Base-by-base conservation (phyloP, 192 early-diverging fungal species). In the Linnemannia hyalina region DNA sequence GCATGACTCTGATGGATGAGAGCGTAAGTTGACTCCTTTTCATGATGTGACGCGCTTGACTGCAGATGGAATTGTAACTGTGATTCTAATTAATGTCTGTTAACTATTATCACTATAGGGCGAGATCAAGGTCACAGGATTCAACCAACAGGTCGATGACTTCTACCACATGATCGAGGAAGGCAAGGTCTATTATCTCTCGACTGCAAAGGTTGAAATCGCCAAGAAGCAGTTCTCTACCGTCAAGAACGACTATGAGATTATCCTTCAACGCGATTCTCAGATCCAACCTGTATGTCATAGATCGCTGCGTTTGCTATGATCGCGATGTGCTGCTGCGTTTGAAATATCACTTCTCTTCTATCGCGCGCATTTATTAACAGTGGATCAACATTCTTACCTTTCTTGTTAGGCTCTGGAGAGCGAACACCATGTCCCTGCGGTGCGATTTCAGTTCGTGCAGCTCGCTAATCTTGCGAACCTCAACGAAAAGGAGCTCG, bases 71-170 rank as follows among this genome's bases (percentile, higher is more conserved):
- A 13, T 9, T 70, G 69, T n/a, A 10, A 70, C 18, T 8, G 38
- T 41, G 23, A 23, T 42, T 42, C 38, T 70, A 70, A 41, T 70
- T 70, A 38, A 41, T 41, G 41, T 82, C 11, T 41, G 29, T 40
- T 40, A 2, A 40, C 68, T 26, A 41, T 60, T 20, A 60, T 44
- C 7, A 29, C 16, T 70, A n/a, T 82, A 96, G 95, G 94, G 97
- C 60, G 98, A 99, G 82, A 99, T 99, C 80, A 94, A 95, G 65
- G 98, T 95, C 9, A 99, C 98, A 4, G 94, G 88, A n/a, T 99
- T 99, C 88, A 97, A 95, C 54, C 95, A 97, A 60, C 93, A 95
- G 71, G 97, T 96, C 3, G 94, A 95, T 78, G 86, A 90, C 35
- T 92, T 96, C 76, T 97, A 94, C 74, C 89, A 95, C 29, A n/a